phyloP scores from a whole-genome alignment of 345 rosid species.

The Combretum micranthum region DNA sequence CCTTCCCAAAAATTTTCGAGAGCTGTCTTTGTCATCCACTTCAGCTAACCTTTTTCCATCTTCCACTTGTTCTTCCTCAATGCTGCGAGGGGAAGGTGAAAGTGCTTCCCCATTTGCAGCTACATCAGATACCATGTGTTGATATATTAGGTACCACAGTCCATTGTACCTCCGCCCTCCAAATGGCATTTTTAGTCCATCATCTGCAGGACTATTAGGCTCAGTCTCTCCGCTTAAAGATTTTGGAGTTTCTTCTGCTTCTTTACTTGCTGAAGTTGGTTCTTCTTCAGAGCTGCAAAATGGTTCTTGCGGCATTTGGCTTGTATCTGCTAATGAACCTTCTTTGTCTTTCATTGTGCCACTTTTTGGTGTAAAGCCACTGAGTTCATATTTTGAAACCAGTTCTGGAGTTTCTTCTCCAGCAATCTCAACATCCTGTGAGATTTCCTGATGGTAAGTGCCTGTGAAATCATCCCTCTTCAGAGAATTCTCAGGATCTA shows the following conservation, averaged over 20 bases:
- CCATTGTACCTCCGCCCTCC: constrained; percentile 46
- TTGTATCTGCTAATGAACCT: neutral
- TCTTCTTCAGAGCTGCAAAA: constrained; percentile 9
- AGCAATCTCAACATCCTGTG: constrained; percentile 6
- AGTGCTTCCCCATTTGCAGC: constrained; percentile 32
- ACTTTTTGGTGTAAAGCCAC: constrained; percentile 1
- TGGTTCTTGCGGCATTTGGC: neutral
- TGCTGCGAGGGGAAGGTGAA: constrained; percentile 17
- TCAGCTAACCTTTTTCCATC: constrained; percentile 6
- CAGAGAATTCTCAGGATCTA: neutral
- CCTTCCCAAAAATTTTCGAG: constrained; percentile 10
- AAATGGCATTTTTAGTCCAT: constrained; percentile 15
- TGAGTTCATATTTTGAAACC: constrained; percentile 2
- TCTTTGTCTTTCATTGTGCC: neutral
- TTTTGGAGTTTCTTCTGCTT: constrained; percentile 10
- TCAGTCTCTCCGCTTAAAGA: constrained; percentile 11
- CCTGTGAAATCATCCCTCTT: constrained; percentile 4
- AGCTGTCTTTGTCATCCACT: constrained; percentile 11
- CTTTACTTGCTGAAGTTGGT: constrained; percentile 11
- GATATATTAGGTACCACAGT: constrained; percentile 70
- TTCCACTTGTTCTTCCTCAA: constrained; percentile 14
- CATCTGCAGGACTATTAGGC: constrained; percentile 9
- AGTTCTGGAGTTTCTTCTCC: constrained; percentile 11
- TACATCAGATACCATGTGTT: constrained; percentile 59
- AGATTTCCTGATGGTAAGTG: constrained; percentile 10